A percentile compares a stretch with the other conserved stretches of the same genome.
Evolutionary conservation across 306 rosid species (phyloP).

Genomic region (Hippophae gyantsensis): DNA sequence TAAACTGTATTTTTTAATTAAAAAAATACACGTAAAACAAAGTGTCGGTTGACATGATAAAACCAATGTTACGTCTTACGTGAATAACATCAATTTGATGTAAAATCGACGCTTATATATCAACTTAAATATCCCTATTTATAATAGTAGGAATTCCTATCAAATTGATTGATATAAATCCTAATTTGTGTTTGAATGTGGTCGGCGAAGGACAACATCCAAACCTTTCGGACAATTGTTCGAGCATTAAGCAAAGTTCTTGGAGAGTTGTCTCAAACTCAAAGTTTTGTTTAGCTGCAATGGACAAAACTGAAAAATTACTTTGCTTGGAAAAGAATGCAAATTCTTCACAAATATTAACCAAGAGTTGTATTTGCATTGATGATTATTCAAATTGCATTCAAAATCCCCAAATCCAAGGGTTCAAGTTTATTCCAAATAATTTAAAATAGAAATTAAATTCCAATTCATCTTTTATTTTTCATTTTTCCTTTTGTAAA

Average conservation of each 20-base stretch:
- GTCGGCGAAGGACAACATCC: slow-evolving; percentile 25
- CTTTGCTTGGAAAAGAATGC: slow-evolving; percentile 28
- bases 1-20: no score
- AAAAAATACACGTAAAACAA: no score
- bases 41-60: no score
- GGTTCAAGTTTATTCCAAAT: slow-evolving; percentile 40
- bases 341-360: slow-evolving; percentile 20
- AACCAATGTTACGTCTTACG: no score
- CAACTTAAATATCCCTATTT: no score
- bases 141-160: slow-evolving; percentile 27
- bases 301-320: not conserved
- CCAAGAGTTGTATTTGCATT: slow-evolving; percentile 34
- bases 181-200: slow-evolving; percentile 25
- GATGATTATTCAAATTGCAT: slow-evolving; percentile 22
- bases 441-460: slow-evolving; percentile 16
- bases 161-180: slow-evolving; percentile 1
- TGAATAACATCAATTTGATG: no score
- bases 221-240: slow-evolving; percentile 21
- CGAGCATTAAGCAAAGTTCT: slow-evolving; percentile 17
- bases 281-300: slow-evolving; percentile 38
- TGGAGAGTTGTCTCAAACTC: slow-evolving; percentile 26
- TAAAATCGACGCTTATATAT: no score
- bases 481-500: no score
- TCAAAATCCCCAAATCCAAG: slow-evolving; percentile 29
- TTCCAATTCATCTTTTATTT: no score